A percentile compares a stretch with the other conserved stretches of the same genome.
phyloP scores from a whole-genome alignment of 2,329 filamentous ascomycete species.

The Lecanicillium sp. region DNA sequence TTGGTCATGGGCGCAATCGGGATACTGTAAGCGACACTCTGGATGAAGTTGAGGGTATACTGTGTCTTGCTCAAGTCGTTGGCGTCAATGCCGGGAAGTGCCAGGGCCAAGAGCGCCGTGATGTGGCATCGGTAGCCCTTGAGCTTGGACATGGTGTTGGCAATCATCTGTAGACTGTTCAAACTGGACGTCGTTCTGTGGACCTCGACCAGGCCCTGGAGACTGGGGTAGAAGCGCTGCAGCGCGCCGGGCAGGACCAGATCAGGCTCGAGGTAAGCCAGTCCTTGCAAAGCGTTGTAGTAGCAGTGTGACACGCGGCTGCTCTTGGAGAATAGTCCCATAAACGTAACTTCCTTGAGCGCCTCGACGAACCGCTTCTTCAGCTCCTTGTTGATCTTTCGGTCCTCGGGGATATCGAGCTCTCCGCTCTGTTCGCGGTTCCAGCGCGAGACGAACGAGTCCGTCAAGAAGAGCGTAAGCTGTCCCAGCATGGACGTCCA shows the following conservation, averaged over 20 bases:
- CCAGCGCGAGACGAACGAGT: conserved; percentile 97
- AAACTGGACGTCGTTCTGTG: conserved; percentile 93
- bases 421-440: conserved; percentile 92
- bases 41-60: conserved; percentile 90
- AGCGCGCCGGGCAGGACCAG: conserved; percentile 88
- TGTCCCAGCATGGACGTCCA: conserved; percentile 92
- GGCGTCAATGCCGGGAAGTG: conserved; percentile 91
- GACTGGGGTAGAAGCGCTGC: conserved; percentile 92
- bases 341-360: conserved; percentile 88
- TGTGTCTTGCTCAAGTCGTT: conserved; percentile 97
- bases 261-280: conserved; percentile 86
- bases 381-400: conserved; percentile 71
- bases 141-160: conserved; percentile 82
- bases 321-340: conserved; percentile 97
- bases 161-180: conserved; percentile 84
- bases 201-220: conserved; percentile 94
- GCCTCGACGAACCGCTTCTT: conserved; percentile 86
- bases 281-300: conserved; percentile 78
- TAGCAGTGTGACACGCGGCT: conserved; percentile 87
- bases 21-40: conserved; percentile 92
- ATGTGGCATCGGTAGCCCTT: conserved; percentile 97
- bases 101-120: conserved; percentile 85
- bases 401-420: conserved; percentile 74
- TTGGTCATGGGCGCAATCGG: conserved; percentile 70
- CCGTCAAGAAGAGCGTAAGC: conserved; percentile 84